These are phyloP conservation scores for Vanderwaltozyma yarrowii DNA, from an alignment of 805 yeast genomes.

Conservation along the genomic window DNA sequence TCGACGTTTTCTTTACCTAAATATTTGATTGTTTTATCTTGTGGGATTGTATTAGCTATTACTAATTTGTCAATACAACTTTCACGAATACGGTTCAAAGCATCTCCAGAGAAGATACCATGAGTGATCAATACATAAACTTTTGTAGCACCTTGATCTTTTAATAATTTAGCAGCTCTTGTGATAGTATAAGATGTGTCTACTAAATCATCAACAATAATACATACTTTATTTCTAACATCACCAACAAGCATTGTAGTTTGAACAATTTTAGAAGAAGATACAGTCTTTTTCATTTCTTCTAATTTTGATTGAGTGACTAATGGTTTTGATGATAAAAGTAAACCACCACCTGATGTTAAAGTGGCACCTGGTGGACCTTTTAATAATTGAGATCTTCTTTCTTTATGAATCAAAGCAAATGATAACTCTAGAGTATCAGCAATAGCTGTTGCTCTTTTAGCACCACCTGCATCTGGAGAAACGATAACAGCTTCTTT, in stretches of 20 bases:
- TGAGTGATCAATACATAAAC: slow-evolving; percentile 88
- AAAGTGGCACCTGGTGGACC: slow-evolving; percentile 28
- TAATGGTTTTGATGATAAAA: slow-evolving; percentile 15
- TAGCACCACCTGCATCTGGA: slow-evolving; percentile 99
- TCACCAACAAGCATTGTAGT: slow-evolving; percentile 96
- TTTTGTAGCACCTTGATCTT: slow-evolving; percentile 83
- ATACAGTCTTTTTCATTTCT: slow-evolving; percentile 8
- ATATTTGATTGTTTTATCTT: slow-evolving; percentile 41
- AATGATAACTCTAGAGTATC: slow-evolving; percentile 81
- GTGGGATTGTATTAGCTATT: slow-evolving; percentile 90
- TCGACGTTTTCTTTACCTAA: slow-evolving; percentile 52
- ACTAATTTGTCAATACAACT: slow-evolving; percentile 74
- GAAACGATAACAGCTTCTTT: slow-evolving; percentile 84
- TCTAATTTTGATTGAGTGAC: slow-evolving; percentile 13
- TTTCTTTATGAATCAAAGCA: slow-evolving; percentile 92
- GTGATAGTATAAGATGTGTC: slow-evolving; percentile 91
- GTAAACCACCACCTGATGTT: slow-evolving; percentile 20
- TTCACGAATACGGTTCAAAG: slow-evolving; percentile 55
- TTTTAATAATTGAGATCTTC: slow-evolving; percentile 41
- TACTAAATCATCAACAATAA: slow-evolving; percentile 86
- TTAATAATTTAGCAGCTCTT: slow-evolving; percentile 82
- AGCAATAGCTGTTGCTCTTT: slow-evolving; percentile 89
- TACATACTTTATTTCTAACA: slow-evolving; percentile 75
- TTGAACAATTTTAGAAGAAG: slow-evolving; percentile 36
- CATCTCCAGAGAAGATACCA: slow-evolving; percentile 89